A percentile compares a stretch with the other conserved stretches of the same genome.
Conservation (phyloP, 805 yeast genomes). For the Citeromyces matritensis region DNA sequence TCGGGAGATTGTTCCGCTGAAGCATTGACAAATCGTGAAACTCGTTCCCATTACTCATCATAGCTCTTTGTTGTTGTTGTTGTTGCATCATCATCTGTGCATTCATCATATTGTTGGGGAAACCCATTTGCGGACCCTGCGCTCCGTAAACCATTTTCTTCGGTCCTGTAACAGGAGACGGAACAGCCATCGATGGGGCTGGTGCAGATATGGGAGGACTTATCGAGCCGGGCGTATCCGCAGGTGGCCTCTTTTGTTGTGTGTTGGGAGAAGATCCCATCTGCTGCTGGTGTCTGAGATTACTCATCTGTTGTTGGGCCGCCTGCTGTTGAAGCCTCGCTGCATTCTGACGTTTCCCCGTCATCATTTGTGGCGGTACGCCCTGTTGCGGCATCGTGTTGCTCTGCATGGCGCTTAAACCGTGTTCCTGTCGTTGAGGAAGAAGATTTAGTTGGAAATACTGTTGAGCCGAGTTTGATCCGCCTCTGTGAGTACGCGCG, state of each 20-base stretch:
- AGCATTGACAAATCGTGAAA: no score
- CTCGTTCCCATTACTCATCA: slow-evolving; percentile 3
- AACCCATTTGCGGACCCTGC: slow-evolving; percentile 5
- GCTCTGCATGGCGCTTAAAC: slow-evolving; percentile 8
- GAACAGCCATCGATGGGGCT: slow-evolving; percentile 5
- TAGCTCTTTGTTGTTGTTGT: slow-evolving; percentile 5
- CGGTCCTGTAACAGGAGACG: slow-evolving; percentile 10
- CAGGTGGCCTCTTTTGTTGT: slow-evolving; percentile 9
- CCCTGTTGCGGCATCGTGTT: slow-evolving; percentile 9
- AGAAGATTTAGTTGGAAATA: slow-evolving; percentile 50
- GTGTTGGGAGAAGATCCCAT: no score
- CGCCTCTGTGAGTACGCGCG: slow-evolving; percentile 57
- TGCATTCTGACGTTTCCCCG: slow-evolving; percentile 7
- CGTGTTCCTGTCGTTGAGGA: slow-evolving; percentile 40
- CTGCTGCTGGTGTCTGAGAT: slow-evolving; percentile 25
- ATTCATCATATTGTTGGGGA: no score
- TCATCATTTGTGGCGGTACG: slow-evolving; percentile 12
- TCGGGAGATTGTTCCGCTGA: no score
- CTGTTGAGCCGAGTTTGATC: slow-evolving; percentile 50
- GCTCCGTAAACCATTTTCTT: slow-evolving; percentile 9
- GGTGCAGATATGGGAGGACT: not conserved
- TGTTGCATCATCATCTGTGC: slow-evolving; percentile 6
- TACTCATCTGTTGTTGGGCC: slow-evolving; percentile 31
- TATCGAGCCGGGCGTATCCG: slow-evolving; percentile 8
- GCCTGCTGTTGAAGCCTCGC: slow-evolving; percentile 7